Conservation (phyloP, 225 moss, liverwort and hornwort species). For the Ulota crispa region DNA sequence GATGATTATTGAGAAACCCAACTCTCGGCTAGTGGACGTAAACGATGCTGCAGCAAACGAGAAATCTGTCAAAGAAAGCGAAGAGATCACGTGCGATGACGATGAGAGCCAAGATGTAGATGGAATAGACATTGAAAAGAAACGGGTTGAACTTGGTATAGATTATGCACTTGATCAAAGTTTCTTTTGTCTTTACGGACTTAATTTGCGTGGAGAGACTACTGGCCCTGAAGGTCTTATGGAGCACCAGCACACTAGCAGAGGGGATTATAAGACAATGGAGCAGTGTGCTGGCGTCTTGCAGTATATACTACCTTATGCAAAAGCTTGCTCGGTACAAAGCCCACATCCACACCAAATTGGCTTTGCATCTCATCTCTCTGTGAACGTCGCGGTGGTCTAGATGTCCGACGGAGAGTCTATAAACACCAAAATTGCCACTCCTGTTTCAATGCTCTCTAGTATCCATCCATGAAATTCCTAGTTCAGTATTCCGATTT, state of each 20-base stretch:
- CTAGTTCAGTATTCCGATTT: neutral
- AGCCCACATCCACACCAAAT: neutral
- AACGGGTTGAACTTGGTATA: constrained; percentile 74
- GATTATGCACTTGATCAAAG: constrained; percentile 93
- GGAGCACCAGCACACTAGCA: constrained; percentile 91
- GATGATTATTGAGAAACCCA: constrained; percentile 57
- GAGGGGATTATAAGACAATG: constrained; percentile 94
- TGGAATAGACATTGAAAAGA: constrained; percentile 53
- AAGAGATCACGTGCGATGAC: constrained; percentile 24
- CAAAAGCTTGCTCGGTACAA: constrained; percentile 86
- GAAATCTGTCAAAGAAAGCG: constrained; percentile 28
- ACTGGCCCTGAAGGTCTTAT: constrained; percentile 75
- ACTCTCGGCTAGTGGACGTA: constrained; percentile 28
- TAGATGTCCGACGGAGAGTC: constrained; percentile 16
- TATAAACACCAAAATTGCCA: neutral
- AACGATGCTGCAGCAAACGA: constrained; percentile 34
- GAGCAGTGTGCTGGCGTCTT: constrained; percentile 95
- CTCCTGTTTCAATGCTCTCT: constrained; percentile 16
- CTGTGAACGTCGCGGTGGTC: constrained; percentile 2
- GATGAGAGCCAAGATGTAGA: constrained; percentile 50
- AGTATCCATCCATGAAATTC: neutral
- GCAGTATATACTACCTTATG: constrained; percentile 94
- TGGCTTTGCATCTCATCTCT: constrained; percentile 11
- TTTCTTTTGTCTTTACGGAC: constrained; percentile 95
- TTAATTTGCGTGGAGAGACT: constrained; percentile 86